These are phyloP conservation scores for Suaeda aralocaspica DNA, from an alignment of 148 eudicot species.

Conservation along the genomic window DNA sequence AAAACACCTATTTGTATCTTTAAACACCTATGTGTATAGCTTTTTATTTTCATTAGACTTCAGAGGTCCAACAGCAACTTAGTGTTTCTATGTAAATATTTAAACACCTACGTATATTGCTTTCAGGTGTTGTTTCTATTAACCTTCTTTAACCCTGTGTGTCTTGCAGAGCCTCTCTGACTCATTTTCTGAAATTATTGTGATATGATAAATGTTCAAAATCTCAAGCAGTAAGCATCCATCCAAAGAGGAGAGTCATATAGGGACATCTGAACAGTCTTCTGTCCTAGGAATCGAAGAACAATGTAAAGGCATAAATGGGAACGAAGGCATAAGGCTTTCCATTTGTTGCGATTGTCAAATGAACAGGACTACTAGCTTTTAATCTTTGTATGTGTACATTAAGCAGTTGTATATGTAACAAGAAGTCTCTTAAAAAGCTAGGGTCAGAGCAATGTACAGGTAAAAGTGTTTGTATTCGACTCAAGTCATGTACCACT, in stretches of 20 bases:
- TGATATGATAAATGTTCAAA: slow-evolving; percentile 9
- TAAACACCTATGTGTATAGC: too few species aligned
- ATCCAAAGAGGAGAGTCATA: slow-evolving; percentile 23
- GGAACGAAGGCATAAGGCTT: slow-evolving; percentile 18
- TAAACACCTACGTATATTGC: slow-evolving; percentile 3
- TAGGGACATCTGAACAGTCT: slow-evolving; percentile 12
- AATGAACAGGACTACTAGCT: too few species aligned
- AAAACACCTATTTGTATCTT: too few species aligned
- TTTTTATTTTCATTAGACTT: slow-evolving; percentile 21
- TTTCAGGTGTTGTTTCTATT: slow-evolving; percentile 24
- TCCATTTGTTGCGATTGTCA: too few species aligned
- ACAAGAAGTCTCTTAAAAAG: too few species aligned
- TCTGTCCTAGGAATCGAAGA: slow-evolving; percentile 13
- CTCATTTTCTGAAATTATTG: neutral
- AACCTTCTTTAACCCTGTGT: slow-evolving; percentile 30
- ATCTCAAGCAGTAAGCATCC: slow-evolving; percentile 26
- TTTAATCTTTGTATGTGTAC: too few species aligned
- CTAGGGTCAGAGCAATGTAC: too few species aligned
- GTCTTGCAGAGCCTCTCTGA: slow-evolving; percentile 36
- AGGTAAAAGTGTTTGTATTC: too few species aligned
- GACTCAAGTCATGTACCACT: too few species aligned
- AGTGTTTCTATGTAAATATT: too few species aligned
- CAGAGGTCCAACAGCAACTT: slow-evolving; percentile 25
- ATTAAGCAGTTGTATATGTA: too few species aligned
- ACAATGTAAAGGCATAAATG: slow-evolving; percentile 10